These are phyloP conservation scores for Trichoderma sp. DNA, from an alignment of 2,329 filamentous ascomycete species.

Conservation along the genomic window DNA sequence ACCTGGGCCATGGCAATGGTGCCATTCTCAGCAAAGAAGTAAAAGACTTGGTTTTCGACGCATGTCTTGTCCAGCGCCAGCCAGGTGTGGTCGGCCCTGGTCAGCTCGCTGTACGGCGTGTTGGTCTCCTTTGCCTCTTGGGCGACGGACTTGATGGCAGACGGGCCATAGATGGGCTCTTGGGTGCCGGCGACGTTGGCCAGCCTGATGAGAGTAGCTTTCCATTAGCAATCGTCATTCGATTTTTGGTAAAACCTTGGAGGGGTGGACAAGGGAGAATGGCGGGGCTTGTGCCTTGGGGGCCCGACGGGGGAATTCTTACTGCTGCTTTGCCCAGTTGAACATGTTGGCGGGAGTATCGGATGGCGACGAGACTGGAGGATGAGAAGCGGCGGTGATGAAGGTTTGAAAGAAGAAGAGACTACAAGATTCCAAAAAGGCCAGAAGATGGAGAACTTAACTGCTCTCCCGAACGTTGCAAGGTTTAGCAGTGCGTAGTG, in stretches of 20 bases:
- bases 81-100: constrained; percentile 81
- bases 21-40: constrained; percentile 77
- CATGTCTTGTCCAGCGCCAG: constrained; percentile 74
- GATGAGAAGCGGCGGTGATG: neutral
- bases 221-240: constrained; percentile 8
- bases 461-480: neutral
- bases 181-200: constrained; percentile 88
- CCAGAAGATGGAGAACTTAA: constrained; percentile 9
- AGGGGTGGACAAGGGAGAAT: neutral
- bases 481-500: neutral
- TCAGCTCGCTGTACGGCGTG: constrained; percentile 76
- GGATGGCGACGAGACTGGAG: neutral
- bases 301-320: constrained; percentile 37
- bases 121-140: constrained; percentile 65
- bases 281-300: constrained; percentile 1
- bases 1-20: constrained; percentile 78
- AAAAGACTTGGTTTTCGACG: constrained; percentile 95
- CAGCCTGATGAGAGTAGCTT: constrained; percentile 44
- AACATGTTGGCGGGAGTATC: constrained; percentile 60
- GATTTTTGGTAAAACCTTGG: neutral
- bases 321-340: constrained; percentile 94
- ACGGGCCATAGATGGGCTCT: constrained; percentile 91
- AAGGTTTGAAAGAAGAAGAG: neutral
- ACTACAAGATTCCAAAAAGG: neutral
- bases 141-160: constrained; percentile 81